Evolutionary conservation across 176 grass and related monocot species (phyloP), one percentile per base, ranked within the genome.

Genomic region (Oryza longistaminata): DNA sequence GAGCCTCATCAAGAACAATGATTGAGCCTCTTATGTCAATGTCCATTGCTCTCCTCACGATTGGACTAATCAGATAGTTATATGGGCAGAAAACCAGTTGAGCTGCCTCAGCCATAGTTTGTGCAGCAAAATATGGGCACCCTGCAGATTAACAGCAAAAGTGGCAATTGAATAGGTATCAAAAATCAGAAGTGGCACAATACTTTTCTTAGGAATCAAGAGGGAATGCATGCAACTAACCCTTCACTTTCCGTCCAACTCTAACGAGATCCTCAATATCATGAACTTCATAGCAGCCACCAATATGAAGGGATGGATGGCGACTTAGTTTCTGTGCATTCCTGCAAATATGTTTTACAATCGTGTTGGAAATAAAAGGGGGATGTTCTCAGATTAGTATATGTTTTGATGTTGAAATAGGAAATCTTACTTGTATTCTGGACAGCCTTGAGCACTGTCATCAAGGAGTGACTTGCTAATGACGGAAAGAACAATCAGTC

Each of bases 41-140:
- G 89, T 98, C 95, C 95, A 98, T 98, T 79, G 95, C 95, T 88
- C 91, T 95, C 67, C 95, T 90, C 74, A 98, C 91, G 74, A 95
- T 77, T 8, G 95, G 95, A 90, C 94, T 98, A 85, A 98, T 85
- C 46, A 98, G 86, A 81, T 98, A 98, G 86, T 70, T 95, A 77
- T 98, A 98, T 73, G 95, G 95, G 81, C 92, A 95, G 85, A 98
- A 98, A 91, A 98, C 95, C 64, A 98, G 50, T 73, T 93, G 91
- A 71, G 93, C 93, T 78, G 88, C 65, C 73, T 90, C 92, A 70
- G 95, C 95, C 87, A 98, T 82, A 48, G 88, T 86, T 72, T 98
- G 95, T 75, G 95, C 79, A 80, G 95, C 95, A 89, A 98, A 98
- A 90, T 95, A 98, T 64, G 95, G 86, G 62, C 95, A 98, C 58